Evolutionary conservation across 306 rosid genomes (phyloP).

Genomic region (Crotalaria pallida): DNA sequence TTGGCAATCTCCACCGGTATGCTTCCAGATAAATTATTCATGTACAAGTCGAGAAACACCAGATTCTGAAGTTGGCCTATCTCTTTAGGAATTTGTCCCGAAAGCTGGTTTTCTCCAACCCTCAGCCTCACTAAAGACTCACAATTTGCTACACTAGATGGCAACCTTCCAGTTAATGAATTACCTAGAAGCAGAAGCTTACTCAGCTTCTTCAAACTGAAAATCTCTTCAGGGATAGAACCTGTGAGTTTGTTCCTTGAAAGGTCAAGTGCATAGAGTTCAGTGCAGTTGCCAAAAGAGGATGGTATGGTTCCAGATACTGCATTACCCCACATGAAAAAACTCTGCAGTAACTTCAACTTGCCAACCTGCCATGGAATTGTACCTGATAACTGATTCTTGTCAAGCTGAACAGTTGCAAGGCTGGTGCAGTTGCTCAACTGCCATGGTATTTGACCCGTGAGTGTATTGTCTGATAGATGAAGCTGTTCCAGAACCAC

Average conservation of each 20-base stretch:
- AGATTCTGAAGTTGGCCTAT: constrained; percentile 81
- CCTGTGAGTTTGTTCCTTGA: constrained; percentile 92
- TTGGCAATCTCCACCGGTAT: constrained; percentile 79
- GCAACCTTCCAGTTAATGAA: constrained; percentile 68
- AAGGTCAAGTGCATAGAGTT: constrained; percentile 90
- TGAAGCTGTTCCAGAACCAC: constrained; percentile 82
- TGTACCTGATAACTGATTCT: constrained; percentile 81
- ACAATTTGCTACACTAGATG: constrained; percentile 64
- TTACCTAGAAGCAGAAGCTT: constrained; percentile 94
- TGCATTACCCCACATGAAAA: constrained; percentile 89
- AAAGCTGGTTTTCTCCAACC: constrained; percentile 91
- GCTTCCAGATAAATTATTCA: constrained; percentile 80
- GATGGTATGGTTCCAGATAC: constrained; percentile 83
- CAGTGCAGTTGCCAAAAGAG: constrained; percentile 87
- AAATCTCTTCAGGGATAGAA: constrained; percentile 83
- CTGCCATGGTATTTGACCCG: constrained; percentile 71
- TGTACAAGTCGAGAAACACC: constrained; percentile 87
- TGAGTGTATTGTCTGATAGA: constrained; percentile 72
- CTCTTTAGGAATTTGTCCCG: constrained; percentile 83
- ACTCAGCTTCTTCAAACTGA: constrained; percentile 84
- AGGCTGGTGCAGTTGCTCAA: constrained; percentile 88
- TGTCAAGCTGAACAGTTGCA: constrained; percentile 84
- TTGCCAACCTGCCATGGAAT: constrained; percentile 84
- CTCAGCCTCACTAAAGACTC: constrained; percentile 79
- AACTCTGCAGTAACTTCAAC: constrained; percentile 58